Evolutionary conservation across 345 rosid genomes (phyloP), one percentile per base, ranked within the genome.

Genomic region (Aquilaria yunnanensis): DNA sequence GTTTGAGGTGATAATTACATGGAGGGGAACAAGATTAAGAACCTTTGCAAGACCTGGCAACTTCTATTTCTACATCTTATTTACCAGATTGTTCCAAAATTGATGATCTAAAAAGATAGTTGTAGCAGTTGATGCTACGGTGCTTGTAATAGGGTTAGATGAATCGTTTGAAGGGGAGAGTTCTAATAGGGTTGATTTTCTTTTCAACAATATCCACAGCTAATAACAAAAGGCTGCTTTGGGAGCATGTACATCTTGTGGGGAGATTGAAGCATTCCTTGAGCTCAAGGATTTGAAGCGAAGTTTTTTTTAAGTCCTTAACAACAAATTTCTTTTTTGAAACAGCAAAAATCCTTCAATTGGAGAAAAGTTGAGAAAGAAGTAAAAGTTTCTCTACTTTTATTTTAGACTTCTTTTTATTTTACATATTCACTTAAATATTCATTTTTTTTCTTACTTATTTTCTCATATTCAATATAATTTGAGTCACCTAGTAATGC

Each of bases 81-180:
- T 62, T 32, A 11, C 71, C 91, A 0, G 99, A 96, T 13, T 94
- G 99, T 74, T 56, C 84, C 1, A 76, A 85, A 60, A 65, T 86
- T 23, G 90, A 65, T 2, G 83, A 67, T 0, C 96, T 0, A 83
- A 80, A 70, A 81, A 75, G 43, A 52, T 75, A 11, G 97, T 95
- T 0, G 76, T 81, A 0, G 14, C 71, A 0, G 95, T 96, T 0
- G 99, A 94, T 67, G 97, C 90, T 0, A 80, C 95, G 0, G 87
- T 94, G 13, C 84, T 94, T 9, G 81, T 88, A 11, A 74, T 88
- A 66, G 99, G 99, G 0, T 82, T 89, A 6, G 96, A 94, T 74
- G 92, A 78, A 30, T 83, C 95, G 0, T 75, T 82, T 2, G 97
- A 94, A 56, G 75, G 81, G 33, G 99, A 94, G 81, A 51, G 81